Percentiles rank a stretch among this genome's conserved stretches.
Evolutionary conservation across 768 basidiomycete genomes (phyloP).

Genomic region (Leccinum truebloodii): DNA sequence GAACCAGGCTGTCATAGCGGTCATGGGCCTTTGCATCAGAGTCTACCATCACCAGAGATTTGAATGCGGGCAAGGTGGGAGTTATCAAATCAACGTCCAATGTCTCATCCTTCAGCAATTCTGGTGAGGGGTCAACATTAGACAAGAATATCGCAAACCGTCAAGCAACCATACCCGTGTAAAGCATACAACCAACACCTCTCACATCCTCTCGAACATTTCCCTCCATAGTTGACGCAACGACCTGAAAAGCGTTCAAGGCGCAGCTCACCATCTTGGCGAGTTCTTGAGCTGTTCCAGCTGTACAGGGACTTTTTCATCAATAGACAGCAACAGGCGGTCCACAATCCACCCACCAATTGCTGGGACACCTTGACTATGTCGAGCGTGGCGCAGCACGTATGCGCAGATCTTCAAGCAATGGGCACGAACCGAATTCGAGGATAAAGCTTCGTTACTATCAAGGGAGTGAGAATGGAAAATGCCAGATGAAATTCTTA

Average conservation of each 20-base stretch:
- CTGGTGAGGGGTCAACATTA: conserved; percentile 35
- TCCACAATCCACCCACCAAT: conserved; percentile 43
- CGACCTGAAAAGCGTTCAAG: conserved; percentile 59
- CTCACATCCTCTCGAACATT: conserved; percentile 72
- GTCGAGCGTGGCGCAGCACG: conserved; percentile 70
- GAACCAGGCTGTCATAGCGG: conserved; percentile 60
- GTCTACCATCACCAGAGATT: conserved; percentile 61
- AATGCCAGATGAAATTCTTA: neutral
- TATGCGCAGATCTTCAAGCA: conserved; percentile 85
- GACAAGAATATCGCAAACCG: neutral
- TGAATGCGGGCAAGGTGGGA: conserved; percentile 79
- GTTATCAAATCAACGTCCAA: conserved; percentile 77
- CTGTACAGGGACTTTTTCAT: conserved; percentile 36
- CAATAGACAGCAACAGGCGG: conserved; percentile 10
- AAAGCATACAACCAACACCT: conserved; percentile 76
- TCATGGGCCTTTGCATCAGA: conserved; percentile 44
- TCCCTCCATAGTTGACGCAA: conserved; percentile 58
- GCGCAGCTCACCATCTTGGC: conserved; percentile 63
- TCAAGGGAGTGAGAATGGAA: conserved; percentile 3
- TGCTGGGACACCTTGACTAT: conserved; percentile 50
- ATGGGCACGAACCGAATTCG: conserved; percentile 48
- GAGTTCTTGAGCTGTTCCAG: conserved; percentile 52
- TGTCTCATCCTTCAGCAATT: conserved; percentile 85
- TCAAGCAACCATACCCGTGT: conserved; percentile 52
- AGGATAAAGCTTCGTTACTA: conserved; percentile 35